These are phyloP conservation scores for Teratosphaeria gauchensis DNA, from an alignment of 2,329 filamentous ascomycete species.

Conservation along the genomic window DNA sequence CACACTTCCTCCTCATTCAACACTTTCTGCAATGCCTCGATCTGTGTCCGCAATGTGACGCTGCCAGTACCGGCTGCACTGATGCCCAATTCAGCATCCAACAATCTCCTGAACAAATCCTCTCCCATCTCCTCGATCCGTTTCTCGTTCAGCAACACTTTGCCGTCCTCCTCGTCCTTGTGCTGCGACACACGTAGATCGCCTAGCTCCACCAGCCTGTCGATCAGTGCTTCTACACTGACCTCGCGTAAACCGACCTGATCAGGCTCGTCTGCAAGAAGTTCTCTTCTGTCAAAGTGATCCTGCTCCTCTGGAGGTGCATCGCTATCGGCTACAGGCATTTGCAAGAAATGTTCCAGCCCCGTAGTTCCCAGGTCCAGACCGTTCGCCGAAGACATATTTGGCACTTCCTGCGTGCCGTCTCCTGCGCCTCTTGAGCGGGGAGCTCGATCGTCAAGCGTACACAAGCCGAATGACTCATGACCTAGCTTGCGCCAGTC, in stretches of 20 bases:
- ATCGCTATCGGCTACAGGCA: conserved; percentile 32
- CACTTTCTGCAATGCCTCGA: conserved; percentile 34
- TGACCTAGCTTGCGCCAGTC: neutral
- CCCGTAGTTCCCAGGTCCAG: conserved; percentile 38
- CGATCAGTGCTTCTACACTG: conserved; percentile 11
- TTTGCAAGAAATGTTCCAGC: conserved; percentile 38
- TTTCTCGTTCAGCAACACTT: conserved; percentile 8
- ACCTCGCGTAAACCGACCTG: conserved; percentile 16
- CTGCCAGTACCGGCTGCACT: conserved; percentile 7
- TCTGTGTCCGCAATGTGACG: conserved; percentile 33
- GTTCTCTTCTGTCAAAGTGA: conserved; percentile 9
- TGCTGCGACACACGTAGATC: conserved; percentile 4
- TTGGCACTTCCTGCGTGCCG: conserved; percentile 33
- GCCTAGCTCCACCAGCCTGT: conserved; percentile 15
- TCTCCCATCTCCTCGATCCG: conserved; percentile 16
- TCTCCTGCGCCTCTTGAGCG: neutral
- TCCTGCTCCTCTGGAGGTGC: conserved; percentile 6
- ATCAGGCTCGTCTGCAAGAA: conserved; percentile 14
- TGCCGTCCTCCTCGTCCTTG: neutral
- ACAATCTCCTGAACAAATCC: conserved; percentile 16
- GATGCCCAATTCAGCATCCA: conserved; percentile 13
- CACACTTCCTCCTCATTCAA: conserved; percentile 36
- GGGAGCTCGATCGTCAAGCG: neutral
- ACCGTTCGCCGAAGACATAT: conserved; percentile 38
- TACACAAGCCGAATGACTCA: neutral